Conservation (phyloP, 768 basidiomycete genomes). For the Boletellus emodensis region DNA sequence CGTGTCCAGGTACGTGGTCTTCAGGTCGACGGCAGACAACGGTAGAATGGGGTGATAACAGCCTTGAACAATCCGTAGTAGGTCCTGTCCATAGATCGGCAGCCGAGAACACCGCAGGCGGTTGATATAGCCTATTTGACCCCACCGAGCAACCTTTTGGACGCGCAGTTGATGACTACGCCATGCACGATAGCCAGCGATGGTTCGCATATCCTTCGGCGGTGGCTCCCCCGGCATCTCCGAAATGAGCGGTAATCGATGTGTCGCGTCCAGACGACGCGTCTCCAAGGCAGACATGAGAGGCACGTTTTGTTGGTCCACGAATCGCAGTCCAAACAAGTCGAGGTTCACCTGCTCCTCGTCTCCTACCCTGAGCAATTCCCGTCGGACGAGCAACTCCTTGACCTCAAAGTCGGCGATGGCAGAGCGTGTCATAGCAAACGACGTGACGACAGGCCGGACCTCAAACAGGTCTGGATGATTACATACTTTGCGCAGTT, state of each 20-base stretch:
- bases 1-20: constrained; percentile 41
- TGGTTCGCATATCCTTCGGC: constrained; percentile 68
- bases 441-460: constrained; percentile 77
- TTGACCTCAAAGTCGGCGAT: constrained; percentile 81
- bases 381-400: constrained; percentile 79
- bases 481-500: constrained; percentile 93
- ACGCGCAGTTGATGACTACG: constrained; percentile 45
- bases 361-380: constrained; percentile 53
- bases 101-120: constrained; percentile 54
- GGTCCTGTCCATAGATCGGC: constrained; percentile 46
- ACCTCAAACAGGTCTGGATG: constrained; percentile 93
- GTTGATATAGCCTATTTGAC: constrained; percentile 72
- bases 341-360: constrained; percentile 58
- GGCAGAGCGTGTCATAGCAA: constrained; percentile 69
- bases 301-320: constrained; percentile 51
- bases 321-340: constrained; percentile 60
- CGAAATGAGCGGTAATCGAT: constrained; percentile 46
- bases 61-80: constrained; percentile 36
- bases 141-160: constrained; percentile 56
- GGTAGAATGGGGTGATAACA: constrained; percentile 52
- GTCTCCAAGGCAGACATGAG: constrained; percentile 51
- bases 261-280: constrained; percentile 55
- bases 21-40: constrained; percentile 38
- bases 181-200: constrained; percentile 64
- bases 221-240: constrained; percentile 63